Evolutionary conservation across 2,329 filamentous ascomycete genomes (phyloP), one percentile per base, ranked within the genome.

Genomic region (Paecilomyces variotii): DNA sequence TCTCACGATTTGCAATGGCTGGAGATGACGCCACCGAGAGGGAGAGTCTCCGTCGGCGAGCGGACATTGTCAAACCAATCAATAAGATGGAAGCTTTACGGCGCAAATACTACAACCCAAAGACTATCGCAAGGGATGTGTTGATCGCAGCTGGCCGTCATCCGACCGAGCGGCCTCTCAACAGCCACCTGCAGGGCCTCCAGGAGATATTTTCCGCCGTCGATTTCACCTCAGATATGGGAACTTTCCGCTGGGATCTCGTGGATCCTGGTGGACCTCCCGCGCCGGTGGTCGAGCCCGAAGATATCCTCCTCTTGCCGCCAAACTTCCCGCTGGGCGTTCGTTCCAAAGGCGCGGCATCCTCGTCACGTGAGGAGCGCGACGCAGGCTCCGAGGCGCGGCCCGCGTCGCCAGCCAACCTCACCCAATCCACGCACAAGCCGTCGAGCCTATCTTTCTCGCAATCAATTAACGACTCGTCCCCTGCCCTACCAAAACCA

Each of bases 61-160:
- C 62, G 57, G 67, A 73, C 53, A 65, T 81, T 35, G 77, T 80
- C 3, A 74, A 80, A 61, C 73, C 74, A 0, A 65, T 86, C 14
- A 67, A 73, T 2, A 64, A 66, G 55, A 61, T 62, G 26, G 70
- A 78, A 55, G 72, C 74, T 2, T 60, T 74, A 4, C 59, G 76
- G 27, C 81, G 80, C 60, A 76, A 76, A 4, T 76, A 71, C 14
- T 88, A 88, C 65, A 79, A 87, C 65, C 78, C 81, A 1, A 77
- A 79, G 52, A 87, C 84, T 0, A 85, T 88, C 60, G 85, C 85
- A 3, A 75, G 84, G 55, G 84, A 87, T 67, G 78, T 89, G 5
- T 73, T 88, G 10, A 79, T 87, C 55, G 82, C 84, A 14, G 78
- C 83, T 11, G 84, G 84, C 14, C 80, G 81, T 59, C 85, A 88